Evolutionary conservation across 352 stramenopile species (phyloP).

Genomic region (Phytophthora cactorum): DNA sequence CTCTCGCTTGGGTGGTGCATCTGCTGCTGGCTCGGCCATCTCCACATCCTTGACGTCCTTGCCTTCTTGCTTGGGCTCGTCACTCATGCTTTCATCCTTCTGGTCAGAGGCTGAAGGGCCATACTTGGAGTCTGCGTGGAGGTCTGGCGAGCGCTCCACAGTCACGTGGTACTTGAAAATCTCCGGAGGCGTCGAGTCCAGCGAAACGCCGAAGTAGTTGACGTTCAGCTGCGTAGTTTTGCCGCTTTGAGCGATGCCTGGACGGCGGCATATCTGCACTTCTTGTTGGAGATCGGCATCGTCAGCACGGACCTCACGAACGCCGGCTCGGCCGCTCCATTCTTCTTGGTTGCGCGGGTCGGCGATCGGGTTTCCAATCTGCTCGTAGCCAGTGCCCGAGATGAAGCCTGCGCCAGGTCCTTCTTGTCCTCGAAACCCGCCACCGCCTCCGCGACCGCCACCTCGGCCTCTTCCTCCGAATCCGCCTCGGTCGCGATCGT

Average conservation of each 20-base stretch:
- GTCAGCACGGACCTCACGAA: conserved; percentile 33
- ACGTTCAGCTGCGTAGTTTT: conserved; percentile 46
- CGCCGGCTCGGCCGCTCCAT: conserved; percentile 42
- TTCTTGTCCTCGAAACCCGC: conserved; percentile 28
- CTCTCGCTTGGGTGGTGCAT: conserved; percentile 19
- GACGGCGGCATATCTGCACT: conserved; percentile 49
- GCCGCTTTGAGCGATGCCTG: conserved; percentile 35
- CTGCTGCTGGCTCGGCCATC: conserved; percentile 34
- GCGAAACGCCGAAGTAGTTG: conserved; percentile 67
- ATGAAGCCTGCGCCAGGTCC: conserved; percentile 42
- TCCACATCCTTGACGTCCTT: conserved; percentile 43
- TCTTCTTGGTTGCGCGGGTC: conserved; percentile 52
- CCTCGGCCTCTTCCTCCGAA: conserved; percentile 14
- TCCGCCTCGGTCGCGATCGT: conserved; percentile 16
- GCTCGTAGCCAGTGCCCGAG: conserved; percentile 51
- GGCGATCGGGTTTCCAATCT: conserved; percentile 48
- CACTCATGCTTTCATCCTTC: conserved; percentile 49
- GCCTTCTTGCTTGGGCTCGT: conserved; percentile 30
- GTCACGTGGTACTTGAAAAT: conserved; percentile 76
- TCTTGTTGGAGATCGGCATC: conserved; percentile 43
- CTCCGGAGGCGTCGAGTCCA: conserved; percentile 46
- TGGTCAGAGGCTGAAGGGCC: conserved; percentile 35
- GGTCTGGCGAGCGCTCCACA: conserved; percentile 46
- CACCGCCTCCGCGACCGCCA: conserved; percentile 22
- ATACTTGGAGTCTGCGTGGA: conserved; percentile 51